Conservation (phyloP, 2,329 filamentous ascomycete species). For the Colletotrichum sp. region DNA sequence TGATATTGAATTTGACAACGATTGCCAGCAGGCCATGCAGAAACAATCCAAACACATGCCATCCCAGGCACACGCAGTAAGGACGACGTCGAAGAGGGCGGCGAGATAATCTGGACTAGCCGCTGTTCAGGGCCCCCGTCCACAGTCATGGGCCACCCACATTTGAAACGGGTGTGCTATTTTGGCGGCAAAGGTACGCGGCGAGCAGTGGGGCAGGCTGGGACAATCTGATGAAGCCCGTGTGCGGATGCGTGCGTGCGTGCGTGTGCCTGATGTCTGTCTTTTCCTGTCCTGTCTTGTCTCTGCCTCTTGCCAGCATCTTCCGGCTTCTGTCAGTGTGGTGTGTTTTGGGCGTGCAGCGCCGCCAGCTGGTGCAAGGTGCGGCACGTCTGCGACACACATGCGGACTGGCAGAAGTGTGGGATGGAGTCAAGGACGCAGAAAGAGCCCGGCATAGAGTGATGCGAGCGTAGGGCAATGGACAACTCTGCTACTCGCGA, state of each 20-base stretch:
- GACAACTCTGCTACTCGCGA: neutral
- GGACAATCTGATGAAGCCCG: slow-evolving; percentile 1
- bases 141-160: neutral
- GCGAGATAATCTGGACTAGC: neutral
- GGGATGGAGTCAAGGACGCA: slow-evolving; percentile 1
- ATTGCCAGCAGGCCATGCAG: neutral
- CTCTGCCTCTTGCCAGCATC: neutral
- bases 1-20: neutral
- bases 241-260: neutral
- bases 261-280: neutral
- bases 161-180: slow-evolving; percentile 15
- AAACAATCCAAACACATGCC: neutral
- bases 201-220: slow-evolving; percentile 1
- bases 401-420: neutral
- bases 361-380: slow-evolving; percentile 9
- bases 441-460: neutral
- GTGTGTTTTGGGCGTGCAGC: slow-evolving; percentile 2
- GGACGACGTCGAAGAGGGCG: neutral
- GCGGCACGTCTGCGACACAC: slow-evolving; percentile 14
- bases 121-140: neutral
- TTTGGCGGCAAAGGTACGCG: slow-evolving; percentile 10
- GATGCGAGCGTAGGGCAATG: neutral
- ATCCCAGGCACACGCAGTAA: neutral
- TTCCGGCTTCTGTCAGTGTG: neutral
- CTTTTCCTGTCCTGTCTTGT: neutral